These are phyloP conservation scores for Phytophthora colocasiae DNA, from an alignment of 352 stramenopile species.

Conservation along the genomic window DNA sequence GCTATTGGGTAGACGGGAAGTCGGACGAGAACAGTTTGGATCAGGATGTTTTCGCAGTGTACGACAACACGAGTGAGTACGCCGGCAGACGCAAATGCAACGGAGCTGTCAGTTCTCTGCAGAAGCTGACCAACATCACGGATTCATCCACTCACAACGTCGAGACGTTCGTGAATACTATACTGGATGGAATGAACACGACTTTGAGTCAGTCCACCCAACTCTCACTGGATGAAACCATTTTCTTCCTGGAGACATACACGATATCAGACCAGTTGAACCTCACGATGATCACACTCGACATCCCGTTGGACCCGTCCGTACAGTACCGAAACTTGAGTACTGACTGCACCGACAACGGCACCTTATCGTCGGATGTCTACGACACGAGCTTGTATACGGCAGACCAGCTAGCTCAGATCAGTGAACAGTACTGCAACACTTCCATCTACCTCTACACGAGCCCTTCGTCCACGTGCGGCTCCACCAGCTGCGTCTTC, in stretches of 20 bases:
- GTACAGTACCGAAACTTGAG: constrained; percentile 41
- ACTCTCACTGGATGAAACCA: constrained; percentile 32
- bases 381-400: constrained; percentile 26
- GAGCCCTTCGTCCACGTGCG: constrained; percentile 34
- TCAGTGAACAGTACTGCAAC: constrained; percentile 31
- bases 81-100: constrained; percentile 36
- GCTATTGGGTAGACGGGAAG: constrained; percentile 36
- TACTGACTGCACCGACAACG: constrained; percentile 30
- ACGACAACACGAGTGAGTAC: constrained; percentile 31
- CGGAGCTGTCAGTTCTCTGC: constrained; percentile 42
- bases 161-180: constrained; percentile 24
- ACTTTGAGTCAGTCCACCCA: constrained; percentile 29
- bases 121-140: constrained; percentile 30
- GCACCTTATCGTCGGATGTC: constrained; percentile 16
- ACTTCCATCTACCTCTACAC: constrained; percentile 35
- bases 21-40: constrained; percentile 17
- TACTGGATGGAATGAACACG: constrained; percentile 34
- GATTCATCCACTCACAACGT: constrained; percentile 38
- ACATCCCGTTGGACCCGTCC: constrained; percentile 33
- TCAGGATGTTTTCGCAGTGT: constrained; percentile 21
- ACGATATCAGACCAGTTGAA: constrained; percentile 43
- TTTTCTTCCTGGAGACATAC: constrained; percentile 41
- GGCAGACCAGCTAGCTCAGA: constrained; percentile 10
- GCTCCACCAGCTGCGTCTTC: constrained; percentile 48
- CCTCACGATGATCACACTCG: constrained; percentile 45